Percentiles rank a stretch among this genome's conserved stretches.
Conservation (phyloP, 2,329 filamentous ascomycete genomes). For the Nakataea oryzae region DNA sequence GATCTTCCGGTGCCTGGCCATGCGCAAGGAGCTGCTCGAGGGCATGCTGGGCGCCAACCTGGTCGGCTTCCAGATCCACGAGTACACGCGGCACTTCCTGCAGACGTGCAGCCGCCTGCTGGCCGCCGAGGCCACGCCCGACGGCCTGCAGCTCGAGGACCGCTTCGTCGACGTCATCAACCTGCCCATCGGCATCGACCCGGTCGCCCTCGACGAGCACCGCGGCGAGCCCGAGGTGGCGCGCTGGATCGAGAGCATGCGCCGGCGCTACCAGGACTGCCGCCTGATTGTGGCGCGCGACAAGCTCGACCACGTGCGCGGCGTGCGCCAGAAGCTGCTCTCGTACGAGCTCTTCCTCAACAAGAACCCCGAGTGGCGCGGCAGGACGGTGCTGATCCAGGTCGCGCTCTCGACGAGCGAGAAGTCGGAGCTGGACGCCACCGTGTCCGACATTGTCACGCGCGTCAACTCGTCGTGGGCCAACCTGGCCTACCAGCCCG, state of each 20-base stretch:
- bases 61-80: conserved; percentile 85
- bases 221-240: conserved; percentile 63
- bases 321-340: conserved; percentile 85
- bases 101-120: conserved; percentile 91
- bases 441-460: conserved; percentile 87
- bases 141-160: conserved; percentile 84
- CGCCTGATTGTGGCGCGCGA: conserved; percentile 86
- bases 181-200: conserved; percentile 85
- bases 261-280: conserved; percentile 79
- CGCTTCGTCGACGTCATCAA: conserved; percentile 84
- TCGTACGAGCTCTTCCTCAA: conserved; percentile 91
- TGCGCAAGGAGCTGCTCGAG: conserved; percentile 76
- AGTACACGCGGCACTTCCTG: conserved; percentile 89
- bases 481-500: conserved; percentile 81
- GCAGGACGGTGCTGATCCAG: conserved; percentile 84
- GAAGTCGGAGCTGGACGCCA: conserved; percentile 76
- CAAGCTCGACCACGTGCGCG: conserved; percentile 86
- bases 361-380: conserved; percentile 81
- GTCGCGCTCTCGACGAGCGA: conserved; percentile 87
- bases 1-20: conserved; percentile 84
- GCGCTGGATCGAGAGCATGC: conserved; percentile 70
- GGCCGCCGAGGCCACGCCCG: conserved; percentile 77
- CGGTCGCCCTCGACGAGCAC: conserved; percentile 59
- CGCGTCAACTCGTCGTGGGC: conserved; percentile 88
- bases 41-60: conserved; percentile 90